A percentile compares a stretch with the other conserved stretches of the same genome.
Conservation (phyloP, 495 filamentous ascomycete genomes). For the Mytilinidion resinicola region DNA sequence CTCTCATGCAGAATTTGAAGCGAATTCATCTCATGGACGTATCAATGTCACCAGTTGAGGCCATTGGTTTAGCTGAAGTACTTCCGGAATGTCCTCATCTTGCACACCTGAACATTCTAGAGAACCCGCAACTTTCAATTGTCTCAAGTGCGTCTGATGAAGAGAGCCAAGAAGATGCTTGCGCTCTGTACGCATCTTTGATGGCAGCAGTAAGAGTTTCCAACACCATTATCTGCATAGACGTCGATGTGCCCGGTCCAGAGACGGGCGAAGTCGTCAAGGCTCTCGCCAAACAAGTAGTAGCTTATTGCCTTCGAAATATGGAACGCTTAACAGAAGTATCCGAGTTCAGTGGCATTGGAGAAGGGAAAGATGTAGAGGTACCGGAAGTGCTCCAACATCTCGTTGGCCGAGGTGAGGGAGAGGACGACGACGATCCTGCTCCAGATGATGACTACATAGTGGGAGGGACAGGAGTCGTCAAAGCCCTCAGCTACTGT, state of each 20-base stretch:
- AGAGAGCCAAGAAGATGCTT: conserved; percentile 80
- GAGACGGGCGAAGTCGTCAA: conserved; percentile 84
- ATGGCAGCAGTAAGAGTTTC: conserved; percentile 85
- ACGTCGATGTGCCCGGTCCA: conserved; percentile 77
- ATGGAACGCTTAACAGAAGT: conserved; percentile 59
- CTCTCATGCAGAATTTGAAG: conserved; percentile 71
- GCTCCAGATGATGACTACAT: conserved; percentile 92
- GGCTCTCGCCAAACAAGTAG: conserved; percentile 84
- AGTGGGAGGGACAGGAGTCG: conserved; percentile 89
- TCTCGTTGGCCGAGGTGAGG: conserved; percentile 53
- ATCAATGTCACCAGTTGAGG: conserved; percentile 76
- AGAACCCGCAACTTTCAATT: conserved; percentile 65
- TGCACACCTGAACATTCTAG: conserved; percentile 80
- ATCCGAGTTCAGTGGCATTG: conserved; percentile 35
- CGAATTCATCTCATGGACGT: conserved; percentile 85
- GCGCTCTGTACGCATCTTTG: conserved; percentile 85
- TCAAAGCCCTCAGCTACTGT: conserved; percentile 82
- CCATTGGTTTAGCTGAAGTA: conserved; percentile 82
- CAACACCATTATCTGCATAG: conserved; percentile 74
- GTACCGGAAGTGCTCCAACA: conserved; percentile 62
- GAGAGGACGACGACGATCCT: conserved; percentile 60
- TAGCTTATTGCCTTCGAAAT: conserved; percentile 88
- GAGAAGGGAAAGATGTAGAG: conserved; percentile 41
- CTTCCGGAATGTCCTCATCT: conserved; percentile 76
- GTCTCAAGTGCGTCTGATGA: conserved; percentile 65